Base-by-base conservation (phyloP, 2,329 filamentous ascomycete genomes). In the Trichoderma koningii region DNA sequence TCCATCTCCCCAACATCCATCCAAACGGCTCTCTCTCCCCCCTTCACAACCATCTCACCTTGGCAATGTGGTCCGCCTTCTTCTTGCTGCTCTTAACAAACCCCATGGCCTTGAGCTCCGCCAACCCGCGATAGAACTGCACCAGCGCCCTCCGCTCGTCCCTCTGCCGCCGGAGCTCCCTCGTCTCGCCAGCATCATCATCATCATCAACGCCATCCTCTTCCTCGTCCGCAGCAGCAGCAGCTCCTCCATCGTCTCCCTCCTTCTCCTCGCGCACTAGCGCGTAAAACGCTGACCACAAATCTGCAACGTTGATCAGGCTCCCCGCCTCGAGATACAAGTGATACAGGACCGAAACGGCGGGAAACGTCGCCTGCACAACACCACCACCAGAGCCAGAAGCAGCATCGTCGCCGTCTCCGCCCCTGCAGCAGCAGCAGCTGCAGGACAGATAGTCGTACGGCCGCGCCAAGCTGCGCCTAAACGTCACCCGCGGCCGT, bases 1-100 rank as follows among this genome's bases (percentile, higher is more conserved):
- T 38, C 12, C 34, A 14, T 14, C 34, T 1, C 10, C 28, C 30
- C 34, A 38, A 38, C 34, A 55, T 34, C 30, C 28, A 30, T 23
- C 21, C 21, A 30, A 1, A 30, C 28, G 9, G 28, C 28, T 30
- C 28, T n/a, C 23, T 28, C 7, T 50, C 21, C n/a, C 23, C 19
- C 2, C 5, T 34, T 75, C 67, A 86, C 67, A 95, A 79, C 71
- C 94, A 95, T 75, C 90, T 93, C 87, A 93, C 82, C 80, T 97
- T 98, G 45, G 92, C 89, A 70, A 98, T 81, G 77, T 98, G 94
- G 75, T 98, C 95, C 26, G 88, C 87, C 82, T 96, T 97, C 82
- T 93, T 97, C 78, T 89, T 91, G 73, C 90, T 98, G 67, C 85
- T 84, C 80, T 95, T 97, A 67, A 98, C 84, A 77, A 97, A 89